A percentile compares a stretch with the other conserved stretches of the same genome.
Conservation (phyloP, 202 grass and related monocot species). For the Zoysia matrella region DNA sequence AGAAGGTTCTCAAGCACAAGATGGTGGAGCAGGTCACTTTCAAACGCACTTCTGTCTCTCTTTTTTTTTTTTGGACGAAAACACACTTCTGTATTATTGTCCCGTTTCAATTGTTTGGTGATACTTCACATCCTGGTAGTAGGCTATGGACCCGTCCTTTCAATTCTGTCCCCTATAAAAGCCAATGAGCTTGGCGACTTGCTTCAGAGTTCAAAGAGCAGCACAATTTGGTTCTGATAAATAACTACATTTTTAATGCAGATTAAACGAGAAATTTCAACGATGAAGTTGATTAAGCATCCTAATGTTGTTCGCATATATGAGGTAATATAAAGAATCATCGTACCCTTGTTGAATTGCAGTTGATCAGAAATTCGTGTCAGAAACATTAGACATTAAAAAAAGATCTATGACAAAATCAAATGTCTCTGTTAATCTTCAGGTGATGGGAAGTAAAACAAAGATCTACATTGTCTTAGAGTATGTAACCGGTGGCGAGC, state of each 20-base stretch:
- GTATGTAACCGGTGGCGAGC: conserved; percentile 70
- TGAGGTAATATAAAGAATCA: conserved; percentile 46
- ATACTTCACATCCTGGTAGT: conserved; percentile 31
- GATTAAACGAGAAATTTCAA: conserved; percentile 83
- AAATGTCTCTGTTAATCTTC: conserved; percentile 17
- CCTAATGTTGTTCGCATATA: conserved; percentile 79
- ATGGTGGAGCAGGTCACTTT: conserved; percentile 78
- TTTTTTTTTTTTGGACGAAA: no score
- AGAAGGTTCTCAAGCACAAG: conserved; percentile 88
- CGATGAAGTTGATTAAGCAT: conserved; percentile 90
- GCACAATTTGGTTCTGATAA: conserved; percentile 20
- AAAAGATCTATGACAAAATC: conserved; percentile 7
- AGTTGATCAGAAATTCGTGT: conserved; percentile 11
- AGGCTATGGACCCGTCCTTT: conserved; percentile 11
- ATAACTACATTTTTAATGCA: conserved; percentile 41
- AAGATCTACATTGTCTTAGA: conserved; percentile 83
- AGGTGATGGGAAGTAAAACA: conserved; percentile 92
- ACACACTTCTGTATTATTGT: conserved; percentile 19
- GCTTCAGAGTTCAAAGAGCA: conserved; percentile 6
- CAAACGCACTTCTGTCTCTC: neutral
- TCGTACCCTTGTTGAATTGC: neutral
- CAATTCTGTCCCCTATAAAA: neutral
- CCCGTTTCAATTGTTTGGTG: conserved; percentile 29
- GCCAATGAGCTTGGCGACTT: neutral
- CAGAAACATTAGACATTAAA: neutral